Evolutionary conservation across 352 stramenopile species (phyloP).

Genomic region (Phytophthora sansomeana): DNA sequence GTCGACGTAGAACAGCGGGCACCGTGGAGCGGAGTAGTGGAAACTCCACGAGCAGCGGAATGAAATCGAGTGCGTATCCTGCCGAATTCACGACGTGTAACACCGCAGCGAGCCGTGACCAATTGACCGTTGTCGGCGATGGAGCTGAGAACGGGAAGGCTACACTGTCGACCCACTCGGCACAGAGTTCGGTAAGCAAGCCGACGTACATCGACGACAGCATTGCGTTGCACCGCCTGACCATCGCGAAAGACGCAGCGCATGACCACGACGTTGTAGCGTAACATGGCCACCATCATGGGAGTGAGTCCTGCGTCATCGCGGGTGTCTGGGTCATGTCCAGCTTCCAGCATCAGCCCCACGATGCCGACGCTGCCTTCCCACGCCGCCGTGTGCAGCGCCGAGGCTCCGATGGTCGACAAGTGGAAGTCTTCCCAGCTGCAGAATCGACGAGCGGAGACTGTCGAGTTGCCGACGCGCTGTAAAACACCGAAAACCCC

Average conservation of each 20-base stretch:
- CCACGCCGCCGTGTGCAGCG: no score
- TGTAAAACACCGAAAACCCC: not conserved
- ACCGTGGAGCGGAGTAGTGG: constrained; percentile 11
- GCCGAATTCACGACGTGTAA: constrained; percentile 16
- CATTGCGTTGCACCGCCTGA: constrained; percentile 24
- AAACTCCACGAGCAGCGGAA: constrained; percentile 32
- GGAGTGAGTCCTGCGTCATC: constrained; percentile 32
- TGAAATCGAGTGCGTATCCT: constrained; percentile 27
- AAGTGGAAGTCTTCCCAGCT: not conserved
- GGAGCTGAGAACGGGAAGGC: not conserved
- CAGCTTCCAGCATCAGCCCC: constrained; percentile 26
- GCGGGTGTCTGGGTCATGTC: constrained; percentile 32
- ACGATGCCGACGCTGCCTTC: constrained; percentile 23
- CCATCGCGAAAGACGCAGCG: constrained; percentile 39
- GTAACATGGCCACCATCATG: constrained; percentile 37
- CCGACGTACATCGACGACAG: constrained; percentile 31
- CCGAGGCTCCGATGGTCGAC: not conserved
- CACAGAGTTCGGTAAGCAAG: constrained; percentile 30
- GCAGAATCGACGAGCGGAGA: not conserved
- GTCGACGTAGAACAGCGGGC: constrained; percentile 15
- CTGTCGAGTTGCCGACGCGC: not conserved
- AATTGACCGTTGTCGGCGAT: not conserved
- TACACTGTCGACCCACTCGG: constrained; percentile 13
- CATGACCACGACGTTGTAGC: constrained; percentile 34
- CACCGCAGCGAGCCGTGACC: not conserved